Percentiles rank a stretch among this genome's conserved stretches.
Conservation (phyloP, 495 filamentous ascomycete species). For the Recurvomyces mirabilis region DNA sequence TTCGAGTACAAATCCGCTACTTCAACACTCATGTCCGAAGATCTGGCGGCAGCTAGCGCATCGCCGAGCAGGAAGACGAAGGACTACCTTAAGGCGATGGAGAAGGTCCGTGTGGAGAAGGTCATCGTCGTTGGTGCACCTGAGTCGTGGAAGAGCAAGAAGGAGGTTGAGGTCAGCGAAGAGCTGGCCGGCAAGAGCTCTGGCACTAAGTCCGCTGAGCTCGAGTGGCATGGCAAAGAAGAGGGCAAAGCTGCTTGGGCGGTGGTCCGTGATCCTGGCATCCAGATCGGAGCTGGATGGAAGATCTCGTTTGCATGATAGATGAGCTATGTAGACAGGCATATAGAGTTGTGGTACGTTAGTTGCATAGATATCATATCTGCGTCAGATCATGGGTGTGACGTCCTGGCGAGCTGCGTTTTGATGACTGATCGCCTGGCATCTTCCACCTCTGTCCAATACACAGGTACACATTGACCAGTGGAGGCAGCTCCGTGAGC, state of each 20-base stretch:
- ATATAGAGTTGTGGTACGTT: too few species aligned
- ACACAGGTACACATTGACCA: too few species aligned
- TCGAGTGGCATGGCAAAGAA: conserved; percentile 51
- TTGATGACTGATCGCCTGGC: too few species aligned
- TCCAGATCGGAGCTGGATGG: conserved; percentile 71
- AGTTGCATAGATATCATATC: too few species aligned
- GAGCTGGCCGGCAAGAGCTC: conserved; percentile 44
- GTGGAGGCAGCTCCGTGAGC: too few species aligned
- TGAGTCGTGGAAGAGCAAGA: conserved; percentile 55
- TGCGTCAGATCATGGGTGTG: too few species aligned
- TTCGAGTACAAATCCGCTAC: conserved; percentile 50
- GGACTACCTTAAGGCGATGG: conserved; percentile 65
- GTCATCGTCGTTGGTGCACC: conserved; percentile 73
- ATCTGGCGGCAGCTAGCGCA: conserved; percentile 43
- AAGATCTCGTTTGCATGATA: conserved; percentile 50
- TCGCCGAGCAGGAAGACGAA: conserved; percentile 41
- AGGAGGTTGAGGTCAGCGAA: conserved; percentile 53
- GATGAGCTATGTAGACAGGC: too few species aligned
- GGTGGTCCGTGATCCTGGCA: conserved; percentile 66
- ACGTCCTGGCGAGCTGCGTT: too few species aligned
- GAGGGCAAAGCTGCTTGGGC: conserved; percentile 63
- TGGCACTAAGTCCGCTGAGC: conserved; percentile 34
- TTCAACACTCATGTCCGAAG: conserved; percentile 42
- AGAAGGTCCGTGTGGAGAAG: conserved; percentile 64
- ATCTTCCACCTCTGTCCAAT: too few species aligned